Conservation (phyloP, 2,329 filamentous ascomycete species). For the Aphanoascus verrucosus region DNA sequence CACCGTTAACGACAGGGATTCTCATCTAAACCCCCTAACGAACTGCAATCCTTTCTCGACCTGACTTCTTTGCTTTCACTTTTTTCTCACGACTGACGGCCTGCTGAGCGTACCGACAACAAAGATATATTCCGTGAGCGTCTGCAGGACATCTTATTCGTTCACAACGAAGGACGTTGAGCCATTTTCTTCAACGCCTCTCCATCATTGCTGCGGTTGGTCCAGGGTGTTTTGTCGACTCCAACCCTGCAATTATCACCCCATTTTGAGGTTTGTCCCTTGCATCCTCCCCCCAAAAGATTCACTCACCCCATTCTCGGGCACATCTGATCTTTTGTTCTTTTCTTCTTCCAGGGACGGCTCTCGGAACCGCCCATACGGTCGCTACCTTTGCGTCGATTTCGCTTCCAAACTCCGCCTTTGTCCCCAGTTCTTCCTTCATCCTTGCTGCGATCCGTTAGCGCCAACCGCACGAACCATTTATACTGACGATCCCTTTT, state of each 20-base stretch:
- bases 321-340: background rate
- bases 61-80: background rate
- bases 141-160: background rate
- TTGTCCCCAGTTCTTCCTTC: background rate
- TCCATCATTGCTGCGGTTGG: background rate
- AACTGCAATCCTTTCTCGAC: background rate
- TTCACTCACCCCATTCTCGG: background rate
- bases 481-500: background rate
- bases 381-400: background rate
- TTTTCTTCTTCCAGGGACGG: slow-evolving; percentile 1
- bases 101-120: too few species aligned
- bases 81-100: background rate
- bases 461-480: background rate
- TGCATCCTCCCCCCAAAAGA: background rate
- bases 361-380: background rate
- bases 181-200: background rate
- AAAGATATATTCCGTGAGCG: background rate
- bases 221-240: background rate
- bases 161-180: background rate
- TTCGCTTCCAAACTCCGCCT: background rate
- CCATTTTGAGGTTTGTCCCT: background rate
- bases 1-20: slow-evolving; percentile 7
- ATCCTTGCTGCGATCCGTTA: slow-evolving; percentile 5
- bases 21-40: background rate
- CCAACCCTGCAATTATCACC: background rate